Conservation (phyloP, 2,329 filamentous ascomycete species). For the Epicoccum nigrum region DNA sequence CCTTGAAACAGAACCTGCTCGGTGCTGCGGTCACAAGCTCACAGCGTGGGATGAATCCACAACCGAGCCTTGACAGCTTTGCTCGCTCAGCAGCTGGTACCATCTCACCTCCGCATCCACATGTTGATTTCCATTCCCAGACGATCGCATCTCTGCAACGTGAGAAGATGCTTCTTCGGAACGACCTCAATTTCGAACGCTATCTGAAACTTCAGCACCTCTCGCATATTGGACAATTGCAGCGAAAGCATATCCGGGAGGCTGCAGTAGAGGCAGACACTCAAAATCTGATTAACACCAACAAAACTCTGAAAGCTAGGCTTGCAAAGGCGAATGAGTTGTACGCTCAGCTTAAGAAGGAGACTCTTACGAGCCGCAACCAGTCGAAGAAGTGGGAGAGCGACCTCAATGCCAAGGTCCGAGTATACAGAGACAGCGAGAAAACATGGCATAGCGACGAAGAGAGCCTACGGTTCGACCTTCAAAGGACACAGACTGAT, state of each 20-base stretch:
- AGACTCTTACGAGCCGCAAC: constrained; percentile 72
- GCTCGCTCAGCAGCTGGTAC: constrained; percentile 34
- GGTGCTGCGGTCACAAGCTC: constrained; percentile 20
- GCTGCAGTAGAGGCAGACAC: constrained; percentile 82
- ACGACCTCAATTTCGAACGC: constrained; percentile 81
- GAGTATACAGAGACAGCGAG: constrained; percentile 70
- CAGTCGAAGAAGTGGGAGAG: constrained; percentile 80
- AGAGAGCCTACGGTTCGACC: constrained; percentile 62
- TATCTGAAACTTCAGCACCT: constrained; percentile 86
- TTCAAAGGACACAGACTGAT: constrained; percentile 65
- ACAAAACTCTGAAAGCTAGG: constrained; percentile 73
- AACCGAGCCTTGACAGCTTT: constrained; percentile 44
- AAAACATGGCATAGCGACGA: constrained; percentile 68
- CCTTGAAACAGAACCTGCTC: constrained; percentile 31
- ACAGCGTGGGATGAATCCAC: constrained; percentile 26
- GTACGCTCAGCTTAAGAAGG: constrained; percentile 72
- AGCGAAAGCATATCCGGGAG: constrained; percentile 75
- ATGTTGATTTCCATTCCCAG: constrained; percentile 41
- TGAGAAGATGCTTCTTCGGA: constrained; percentile 76
- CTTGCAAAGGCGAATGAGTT: constrained; percentile 74
- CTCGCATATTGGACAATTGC: constrained; percentile 78
- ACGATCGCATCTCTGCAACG: constrained; percentile 64
- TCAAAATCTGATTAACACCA: constrained; percentile 78
- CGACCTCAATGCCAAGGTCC: constrained; percentile 71
- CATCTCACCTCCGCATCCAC: constrained; percentile 33